Evolutionary conservation across 768 basidiomycete species (phyloP).

Genomic region (Mycena sanguinolenta): DNA sequence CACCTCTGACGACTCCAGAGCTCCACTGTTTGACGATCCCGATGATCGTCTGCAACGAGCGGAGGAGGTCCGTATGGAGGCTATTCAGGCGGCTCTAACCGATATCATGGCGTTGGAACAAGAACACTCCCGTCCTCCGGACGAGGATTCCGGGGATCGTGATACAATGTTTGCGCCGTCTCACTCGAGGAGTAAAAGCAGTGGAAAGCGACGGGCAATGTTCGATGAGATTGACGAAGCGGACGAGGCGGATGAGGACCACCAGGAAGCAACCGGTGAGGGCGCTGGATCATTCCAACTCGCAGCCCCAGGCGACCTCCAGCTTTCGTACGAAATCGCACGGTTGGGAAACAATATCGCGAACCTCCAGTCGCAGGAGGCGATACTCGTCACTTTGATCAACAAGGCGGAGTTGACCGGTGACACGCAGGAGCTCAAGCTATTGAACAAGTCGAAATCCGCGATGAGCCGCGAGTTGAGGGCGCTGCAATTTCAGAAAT

Average conservation of each 20-base stretch:
- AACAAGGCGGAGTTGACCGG: constrained; percentile 96
- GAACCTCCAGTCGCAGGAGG: constrained; percentile 84
- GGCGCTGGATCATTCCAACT: constrained; percentile 73
- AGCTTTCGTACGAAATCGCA: constrained; percentile 88
- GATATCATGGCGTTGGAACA: constrained; percentile 94
- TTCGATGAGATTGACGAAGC: constrained; percentile 63
- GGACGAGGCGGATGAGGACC: constrained; percentile 60
- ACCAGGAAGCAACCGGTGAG: constrained; percentile 57
- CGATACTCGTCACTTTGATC: constrained; percentile 88
- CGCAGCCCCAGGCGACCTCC: constrained; percentile 90
- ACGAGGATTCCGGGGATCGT: constrained; percentile 26
- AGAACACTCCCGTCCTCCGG: constrained; percentile 46
- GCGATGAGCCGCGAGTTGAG: constrained; percentile 87
- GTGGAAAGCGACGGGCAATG: constrained; percentile 46
- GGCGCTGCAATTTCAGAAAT: constrained; percentile 89
- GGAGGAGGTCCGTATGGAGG: constrained; percentile 91
- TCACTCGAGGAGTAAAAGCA: constrained; percentile 8
- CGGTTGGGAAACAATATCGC: constrained; percentile 82
- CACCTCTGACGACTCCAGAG: constrained; percentile 68
- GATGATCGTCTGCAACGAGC: constrained; percentile 78
- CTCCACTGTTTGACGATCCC: constrained; percentile 86
- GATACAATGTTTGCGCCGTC: constrained; percentile 33
- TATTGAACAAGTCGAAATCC: constrained; percentile 86
- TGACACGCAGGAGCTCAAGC: constrained; percentile 85
- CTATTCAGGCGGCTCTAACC: constrained; percentile 95